A percentile compares a stretch with the other conserved stretches of the same genome.
Evolutionary conservation across 2,329 filamentous ascomycete genomes (phyloP).

Genomic region (Penicillium sclerotigenum): DNA sequence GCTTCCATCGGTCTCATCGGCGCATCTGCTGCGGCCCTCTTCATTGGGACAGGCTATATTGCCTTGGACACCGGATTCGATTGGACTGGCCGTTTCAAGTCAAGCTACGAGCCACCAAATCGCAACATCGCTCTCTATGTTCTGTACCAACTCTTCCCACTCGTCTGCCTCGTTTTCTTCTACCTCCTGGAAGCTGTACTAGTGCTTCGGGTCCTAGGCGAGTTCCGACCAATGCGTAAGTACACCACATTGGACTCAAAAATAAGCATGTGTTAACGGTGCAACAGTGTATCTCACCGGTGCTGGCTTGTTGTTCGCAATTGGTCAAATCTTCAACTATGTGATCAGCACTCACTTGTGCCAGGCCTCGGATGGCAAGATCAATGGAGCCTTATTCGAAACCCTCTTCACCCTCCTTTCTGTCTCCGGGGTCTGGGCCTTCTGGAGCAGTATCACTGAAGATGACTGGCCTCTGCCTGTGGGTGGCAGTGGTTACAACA

Average conservation of each 20-base stretch:
- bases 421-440: constrained; percentile 82
- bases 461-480: constrained; percentile 81
- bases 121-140: constrained; percentile 86
- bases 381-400: constrained; percentile 90
- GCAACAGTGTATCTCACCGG: constrained; percentile 65
- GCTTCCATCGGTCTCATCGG: constrained; percentile 74
- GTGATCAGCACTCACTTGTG: constrained; percentile 89
- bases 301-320: constrained; percentile 77
- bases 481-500: constrained; percentile 33
- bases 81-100: constrained; percentile 77
- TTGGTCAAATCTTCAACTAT: constrained; percentile 96
- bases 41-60: constrained; percentile 92
- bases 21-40: constrained; percentile 66
- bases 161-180: constrained; percentile 85
- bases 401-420: constrained; percentile 86
- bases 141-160: constrained; percentile 82
- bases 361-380: constrained; percentile 74
- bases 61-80: constrained; percentile 85
- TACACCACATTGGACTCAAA: constrained; percentile 15
- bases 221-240: constrained; percentile 81
- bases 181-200: constrained; percentile 80
- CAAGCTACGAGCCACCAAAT: constrained; percentile 55
- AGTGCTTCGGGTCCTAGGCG: constrained; percentile 80
- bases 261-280: constrained; percentile 8
- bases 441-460: constrained; percentile 99